Base-by-base conservation (phyloP, 371 early-diverging fungal genomes). In the Entomophthora muscae region DNA sequence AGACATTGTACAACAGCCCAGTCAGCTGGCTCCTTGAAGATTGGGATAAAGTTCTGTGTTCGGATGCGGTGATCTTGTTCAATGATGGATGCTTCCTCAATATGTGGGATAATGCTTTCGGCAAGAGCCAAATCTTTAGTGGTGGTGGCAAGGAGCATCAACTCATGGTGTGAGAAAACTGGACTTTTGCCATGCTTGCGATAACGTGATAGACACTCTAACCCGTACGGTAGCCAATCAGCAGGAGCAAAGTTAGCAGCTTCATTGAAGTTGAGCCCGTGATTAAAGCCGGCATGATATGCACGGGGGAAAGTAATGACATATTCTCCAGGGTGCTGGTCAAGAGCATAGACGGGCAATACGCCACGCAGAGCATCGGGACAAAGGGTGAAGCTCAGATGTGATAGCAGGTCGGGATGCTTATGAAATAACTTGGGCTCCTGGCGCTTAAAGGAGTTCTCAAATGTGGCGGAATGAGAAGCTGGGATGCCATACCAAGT, bases 401-500 rank as follows among this genome's bases (percentile, higher is more conserved):
- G 95, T 71, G 88, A 88, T 52, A 97, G 72, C 57, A 97, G 72
- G 70, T 95, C 93, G 0, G 95, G 98, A 63, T 91, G 88, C 42
- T 82, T 79, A 60, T 88, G 85, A 73, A 95, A 94, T 52, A 95
- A 74, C 68, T 93, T 89, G 0, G 95, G 94, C 5, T 88, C 83
- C 23, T 82, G 73, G 56, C 75, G 76, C 90, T 93, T 89, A 1
- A 82, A 78, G 0, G 78, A 77, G 68, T 95, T 95, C 42, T 42
- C 42, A 68, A 97, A 94, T 66, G 78, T 76, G 53, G 73, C 73
- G 0, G 93, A 90, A 65, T 86, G 79, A 1, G 79, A 72, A 0
- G 87, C 88, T 3, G 98, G 95, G 21, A 97, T 82, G 23, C 91
- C 90, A 67, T 97, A 97, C 95, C 95, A 95, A 0, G 95, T 97